Base-by-base conservation (phyloP, 1,139 yeast genomes). In the Protomyces lactucae-debilis region DNA sequence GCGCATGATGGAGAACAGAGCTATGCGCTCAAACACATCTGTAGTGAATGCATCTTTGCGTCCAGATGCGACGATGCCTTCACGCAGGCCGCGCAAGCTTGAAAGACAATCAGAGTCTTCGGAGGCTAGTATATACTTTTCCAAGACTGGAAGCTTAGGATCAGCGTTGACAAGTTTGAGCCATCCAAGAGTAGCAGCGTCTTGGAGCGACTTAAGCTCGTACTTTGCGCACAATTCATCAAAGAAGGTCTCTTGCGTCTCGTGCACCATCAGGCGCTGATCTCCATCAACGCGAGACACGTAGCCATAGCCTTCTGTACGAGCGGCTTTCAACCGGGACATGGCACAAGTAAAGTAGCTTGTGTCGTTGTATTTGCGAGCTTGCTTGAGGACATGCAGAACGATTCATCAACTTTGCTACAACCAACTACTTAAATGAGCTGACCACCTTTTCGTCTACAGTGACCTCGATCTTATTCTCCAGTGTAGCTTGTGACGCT, bases 281-380 rank as follows among this genome's bases (percentile, higher is more conserved):
- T 56, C 54, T 16, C 68, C 70, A 28, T 56, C 64, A 10, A 69
- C 70, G 25, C 71, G 66, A 37, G 69, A 66, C 12, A 68, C 66
- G 21, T 68, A 55, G 32, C 71, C 71, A 53, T 64, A 68, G 43
- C 64, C 66, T 32, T 57, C 64, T 10, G 36, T 25, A 6, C 37
- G 36, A 32, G 54, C 54, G 37, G 36, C 37, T 18, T 51, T 51
- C 23, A 43, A 9, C 2, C 48, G 48, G 10, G 48, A 43, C 48
- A 43, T 43, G 25, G 25, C 54, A 16, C 36, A 32, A 25, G 52
- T 18, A 16, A 10, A 40, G 39, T 28, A 21, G 10, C 16, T 16
- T 28, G 32, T 28, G 32, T 28, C 8, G 32, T 21, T 35, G 21
- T 25, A 21, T 21, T n/a, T n/a, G 36, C 14, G 57, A 55, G 35